These are phyloP conservation scores for Paecilomyces fulvus DNA, from an alignment of 2,329 filamentous ascomycete genomes.

Conservation along the genomic window DNA sequence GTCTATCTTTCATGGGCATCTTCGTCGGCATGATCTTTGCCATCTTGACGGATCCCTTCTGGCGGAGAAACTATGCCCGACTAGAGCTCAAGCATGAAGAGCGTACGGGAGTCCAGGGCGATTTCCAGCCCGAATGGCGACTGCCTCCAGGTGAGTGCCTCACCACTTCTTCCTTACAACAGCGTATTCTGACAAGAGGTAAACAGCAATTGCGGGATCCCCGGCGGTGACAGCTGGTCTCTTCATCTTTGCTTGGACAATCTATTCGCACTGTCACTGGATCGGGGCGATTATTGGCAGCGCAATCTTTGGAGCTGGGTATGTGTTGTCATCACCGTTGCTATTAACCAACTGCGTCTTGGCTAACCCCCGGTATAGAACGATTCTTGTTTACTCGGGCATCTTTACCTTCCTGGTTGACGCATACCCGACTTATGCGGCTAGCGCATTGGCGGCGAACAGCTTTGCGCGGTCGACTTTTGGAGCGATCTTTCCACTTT, in stretches of 20 bases:
- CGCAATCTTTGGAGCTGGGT: conserved; percentile 62
- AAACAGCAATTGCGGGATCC: conserved; percentile 56
- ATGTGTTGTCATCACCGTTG: conserved; percentile 29
- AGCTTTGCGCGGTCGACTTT: conserved; percentile 70
- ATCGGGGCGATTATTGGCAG: conserved; percentile 68
- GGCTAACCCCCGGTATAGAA: conserved; percentile 41
- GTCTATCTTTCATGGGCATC: conserved; percentile 63
- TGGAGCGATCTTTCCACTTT: conserved; percentile 69
- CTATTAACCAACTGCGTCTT: not conserved
- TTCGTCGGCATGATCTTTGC: conserved; percentile 40
- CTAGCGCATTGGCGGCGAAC: conserved; percentile 69
- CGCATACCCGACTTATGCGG: conserved; percentile 40
- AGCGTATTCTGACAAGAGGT: not conserved
- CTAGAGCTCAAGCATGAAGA: conserved; percentile 31
- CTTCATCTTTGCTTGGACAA: conserved; percentile 86
- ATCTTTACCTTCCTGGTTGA: conserved; percentile 83
- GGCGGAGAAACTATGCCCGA: conserved; percentile 37
- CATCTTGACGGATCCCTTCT: conserved; percentile 38
- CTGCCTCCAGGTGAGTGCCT: conserved; percentile 56
- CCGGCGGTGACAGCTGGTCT: conserved; percentile 70
- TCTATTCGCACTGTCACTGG: conserved; percentile 64
- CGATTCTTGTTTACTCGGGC: conserved; percentile 69
- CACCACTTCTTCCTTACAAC: conserved; percentile 7
- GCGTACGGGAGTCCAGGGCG: conserved; percentile 23
- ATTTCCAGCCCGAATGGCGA: conserved; percentile 77